A percentile compares a stretch with the other conserved stretches of the same genome.
phyloP scores from a whole-genome alignment of 2,329 filamentous ascomycete species.

The Fusarium verrucosum region DNA sequence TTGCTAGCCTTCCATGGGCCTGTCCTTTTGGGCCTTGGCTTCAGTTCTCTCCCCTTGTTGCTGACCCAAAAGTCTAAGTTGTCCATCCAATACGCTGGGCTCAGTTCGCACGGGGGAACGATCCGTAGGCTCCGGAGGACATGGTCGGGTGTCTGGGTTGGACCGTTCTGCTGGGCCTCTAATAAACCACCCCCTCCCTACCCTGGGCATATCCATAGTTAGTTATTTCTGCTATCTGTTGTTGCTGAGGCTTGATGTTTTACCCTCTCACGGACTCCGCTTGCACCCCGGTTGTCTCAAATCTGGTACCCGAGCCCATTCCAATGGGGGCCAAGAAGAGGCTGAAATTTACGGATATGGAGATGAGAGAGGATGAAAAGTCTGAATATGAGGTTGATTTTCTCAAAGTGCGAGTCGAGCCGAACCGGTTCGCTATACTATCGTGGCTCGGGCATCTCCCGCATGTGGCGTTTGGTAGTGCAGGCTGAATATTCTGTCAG shows the following conservation, averaged over 20 bases:
- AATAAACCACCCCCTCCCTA: constrained; percentile 20
- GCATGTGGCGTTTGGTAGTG: constrained; percentile 5
- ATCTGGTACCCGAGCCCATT: constrained; percentile 39
- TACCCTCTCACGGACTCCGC: constrained; percentile 13
- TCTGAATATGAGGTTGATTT: neutral
- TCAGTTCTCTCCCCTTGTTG: constrained; percentile 9
- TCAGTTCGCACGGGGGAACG: constrained; percentile 38
- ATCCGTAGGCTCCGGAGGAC: constrained; percentile 27
- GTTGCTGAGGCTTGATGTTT: neutral
- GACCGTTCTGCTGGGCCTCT: constrained; percentile 43
- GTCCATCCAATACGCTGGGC: constrained; percentile 33
- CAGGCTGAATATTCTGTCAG: neutral
- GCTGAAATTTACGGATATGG: constrained; percentile 21
- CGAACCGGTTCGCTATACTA: neutral
- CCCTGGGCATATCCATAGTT: too few species aligned
- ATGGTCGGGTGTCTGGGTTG: constrained; percentile 41
- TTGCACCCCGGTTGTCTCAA: constrained; percentile 31
- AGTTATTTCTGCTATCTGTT: neutral
- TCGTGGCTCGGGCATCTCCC: constrained; percentile 28
- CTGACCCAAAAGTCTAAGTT: constrained; percentile 28
- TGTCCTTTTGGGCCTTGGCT: constrained; percentile 5
- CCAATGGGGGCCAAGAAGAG: constrained; percentile 28
- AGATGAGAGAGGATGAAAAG: constrained; percentile 8
- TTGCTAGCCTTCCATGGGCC: constrained; percentile 14
- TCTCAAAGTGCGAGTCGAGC: constrained; percentile 18